Percentiles rank a stretch among this genome's conserved stretches.
Evolutionary conservation across 108 stramenopile species (phyloP).

Genomic region (Epipyxis sp.): DNA sequence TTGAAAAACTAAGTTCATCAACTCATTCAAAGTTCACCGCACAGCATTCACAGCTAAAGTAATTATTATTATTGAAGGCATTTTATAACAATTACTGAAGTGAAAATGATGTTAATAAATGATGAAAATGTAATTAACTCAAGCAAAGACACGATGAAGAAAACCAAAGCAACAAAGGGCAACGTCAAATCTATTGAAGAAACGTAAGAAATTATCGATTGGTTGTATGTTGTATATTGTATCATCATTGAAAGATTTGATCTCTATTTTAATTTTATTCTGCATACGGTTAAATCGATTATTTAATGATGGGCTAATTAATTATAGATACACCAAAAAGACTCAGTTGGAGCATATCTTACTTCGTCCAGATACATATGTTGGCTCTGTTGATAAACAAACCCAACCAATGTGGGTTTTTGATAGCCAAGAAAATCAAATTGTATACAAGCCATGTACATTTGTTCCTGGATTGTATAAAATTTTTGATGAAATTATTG

Average conservation of each 20-base stretch:
- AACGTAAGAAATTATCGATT: slow-evolving; percentile 10
- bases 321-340: slow-evolving; percentile 79
- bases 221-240: neutral
- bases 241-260: neutral
- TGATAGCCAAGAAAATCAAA: slow-evolving; percentile 57
- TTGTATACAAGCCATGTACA: slow-evolving; percentile 72
- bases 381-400: slow-evolving; percentile 75
- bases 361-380: slow-evolving; percentile 93
- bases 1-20: no score
- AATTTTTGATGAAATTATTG: slow-evolving; percentile 99
- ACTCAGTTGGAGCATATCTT: slow-evolving; percentile 98
- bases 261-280: neutral
- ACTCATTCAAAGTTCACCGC: no score
- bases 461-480: slow-evolving; percentile 95
- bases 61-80: no score
- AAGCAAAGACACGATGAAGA: neutral
- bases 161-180: neutral
- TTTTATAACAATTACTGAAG: no score
- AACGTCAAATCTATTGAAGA: slow-evolving; percentile 14
- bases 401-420: slow-evolving; percentile 87
- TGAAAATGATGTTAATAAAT: neutral
- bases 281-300: no score
- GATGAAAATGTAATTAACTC: neutral
- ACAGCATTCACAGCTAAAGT: no score
- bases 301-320: no score